These are phyloP conservation scores for Sisymbrium irio DNA, from an alignment of 345 rosid species.

Conservation along the genomic window DNA sequence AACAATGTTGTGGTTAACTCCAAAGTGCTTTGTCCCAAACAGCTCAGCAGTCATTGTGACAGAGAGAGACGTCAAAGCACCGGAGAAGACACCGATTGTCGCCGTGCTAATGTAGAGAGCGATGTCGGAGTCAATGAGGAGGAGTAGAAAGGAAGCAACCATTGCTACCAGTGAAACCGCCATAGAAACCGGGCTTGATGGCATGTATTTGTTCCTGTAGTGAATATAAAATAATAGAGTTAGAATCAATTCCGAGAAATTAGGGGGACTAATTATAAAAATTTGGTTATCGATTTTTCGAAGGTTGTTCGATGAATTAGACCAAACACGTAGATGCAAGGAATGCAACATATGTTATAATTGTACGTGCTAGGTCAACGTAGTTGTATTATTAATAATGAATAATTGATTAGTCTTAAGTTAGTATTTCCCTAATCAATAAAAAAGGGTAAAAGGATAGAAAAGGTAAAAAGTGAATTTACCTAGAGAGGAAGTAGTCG, in stretches of 20 bases:
- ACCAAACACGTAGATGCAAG: constrained; percentile 28
- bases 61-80: constrained; percentile 74
- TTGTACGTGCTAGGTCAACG: constrained; percentile 35
- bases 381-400: constrained; percentile 17
- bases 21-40: constrained; percentile 67
- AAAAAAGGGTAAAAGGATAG: background rate
- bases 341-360: constrained; percentile 26
- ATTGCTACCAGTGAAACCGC: constrained; percentile 57
- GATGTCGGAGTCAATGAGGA: constrained; percentile 36
- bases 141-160: constrained; percentile 61
- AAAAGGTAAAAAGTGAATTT: background rate
- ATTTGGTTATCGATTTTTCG: background rate
- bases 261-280: background rate
- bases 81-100: constrained; percentile 60
- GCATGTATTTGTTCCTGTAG: constrained; percentile 47
- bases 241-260: background rate
- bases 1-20: constrained; percentile 83
- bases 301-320: constrained; percentile 21
- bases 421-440: background rate
- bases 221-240: background rate
- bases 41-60: constrained; percentile 70
- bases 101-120: constrained; percentile 68
- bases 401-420: constrained; percentile 2
- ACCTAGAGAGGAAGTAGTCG: constrained; percentile 70
- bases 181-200: constrained; percentile 56